Base-by-base conservation (phyloP, 2,329 filamentous ascomycete species). In the Lizonia empirigonia region DNA sequence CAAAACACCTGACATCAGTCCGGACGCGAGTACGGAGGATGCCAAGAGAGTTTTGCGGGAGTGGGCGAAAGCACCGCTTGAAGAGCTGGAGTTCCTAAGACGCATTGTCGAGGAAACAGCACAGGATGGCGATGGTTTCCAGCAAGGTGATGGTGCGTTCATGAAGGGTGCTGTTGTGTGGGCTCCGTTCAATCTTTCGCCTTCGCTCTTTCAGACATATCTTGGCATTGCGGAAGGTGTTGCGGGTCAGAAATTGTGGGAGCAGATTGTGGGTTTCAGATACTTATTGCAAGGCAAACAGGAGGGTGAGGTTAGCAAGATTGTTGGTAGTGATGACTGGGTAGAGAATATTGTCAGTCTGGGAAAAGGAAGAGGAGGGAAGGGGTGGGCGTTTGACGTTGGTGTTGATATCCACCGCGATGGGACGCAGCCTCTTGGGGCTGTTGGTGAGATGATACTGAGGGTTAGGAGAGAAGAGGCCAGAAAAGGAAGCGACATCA, bases 361-460 rank as follows among this genome's bases (percentile, higher is more conserved):
- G 33, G 73, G 80, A 26, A 75, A 81, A 9, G 77, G 74, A 7
- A 91, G 92, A 67, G 80, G 85, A 4, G 78, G 78, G 44, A 79
- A 78, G 53, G 83, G 84, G 0, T 82, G 87, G 63, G 81, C 83
- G 1, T 96, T 97, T 70, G 93, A 97, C 69, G 77, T 96, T 0
- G 91, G 90, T 0, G 83, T 96, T 10, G 91, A 97, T 77, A 85
- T 89, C 63, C 84, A 90, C 69, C 80, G 84, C n/a, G 84, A 88
- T 22, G 92, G 91, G 5, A 79, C 86, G 51, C 84, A 82, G 76
- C 90, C 74, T 52, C 48, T 79, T 23, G 71, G 75, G 33, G 53
- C 57, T 1, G 69, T 74, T 9, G 65, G 60, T 2, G 63, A 64
- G 41, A 70, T 76, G 49, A 68, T 78, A 33, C 55, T 63, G 36